Base-by-base conservation (phyloP, 345 rosid genomes). In the Sapria himalayana region DNA sequence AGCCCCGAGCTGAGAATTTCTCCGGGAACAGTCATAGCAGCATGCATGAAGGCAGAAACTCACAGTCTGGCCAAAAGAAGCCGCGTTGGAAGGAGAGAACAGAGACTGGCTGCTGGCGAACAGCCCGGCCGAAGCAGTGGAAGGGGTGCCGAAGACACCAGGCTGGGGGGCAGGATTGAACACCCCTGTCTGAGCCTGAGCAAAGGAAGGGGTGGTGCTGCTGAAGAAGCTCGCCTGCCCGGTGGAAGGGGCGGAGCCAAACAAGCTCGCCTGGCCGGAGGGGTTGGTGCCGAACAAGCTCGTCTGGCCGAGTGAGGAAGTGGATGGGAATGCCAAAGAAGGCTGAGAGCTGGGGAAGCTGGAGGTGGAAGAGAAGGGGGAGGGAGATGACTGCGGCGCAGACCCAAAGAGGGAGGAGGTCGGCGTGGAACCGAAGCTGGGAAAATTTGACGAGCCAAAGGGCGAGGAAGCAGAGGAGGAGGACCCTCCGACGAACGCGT, bases 401-500 rank as follows among this genome's bases (percentile, higher is more conserved):
- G 78, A 52, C 51, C 48, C 44, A 51, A 76, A 73, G 37, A 63
- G 44, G 40, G 89, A 63, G 37, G 62, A 43, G 40, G 89, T 61
- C 45, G 95, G 41, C 17, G 84, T 55, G 38, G 92, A 58, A 46
- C 71, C 70, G 55, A 79, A 74, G 12, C 66, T 43, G 33, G 81
- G 45, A 35, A 69, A 25, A 54, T 65, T 62, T 41, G 76, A 52
- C 55, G 85, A 13, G 43, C 61, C 41, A 62, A 75, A 67, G 35
- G 59, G 48, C 13, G 68, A 52, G 2, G 74, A 15, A 37, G 59
- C 46, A 15, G 68, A 52, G 2, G 74, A 15, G 49, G 82, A 54
- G 39, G 77, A 33, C 38, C 42, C 53, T 31, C 64, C 46, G 18
- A 56, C 56, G 58, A 73, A 85, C 44, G 66, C 35, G 52, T 78